Evolutionary conservation across 148 eudicot species (phyloP), one percentile per base, ranked within the genome.

Genomic region (Camellia japonica): DNA sequence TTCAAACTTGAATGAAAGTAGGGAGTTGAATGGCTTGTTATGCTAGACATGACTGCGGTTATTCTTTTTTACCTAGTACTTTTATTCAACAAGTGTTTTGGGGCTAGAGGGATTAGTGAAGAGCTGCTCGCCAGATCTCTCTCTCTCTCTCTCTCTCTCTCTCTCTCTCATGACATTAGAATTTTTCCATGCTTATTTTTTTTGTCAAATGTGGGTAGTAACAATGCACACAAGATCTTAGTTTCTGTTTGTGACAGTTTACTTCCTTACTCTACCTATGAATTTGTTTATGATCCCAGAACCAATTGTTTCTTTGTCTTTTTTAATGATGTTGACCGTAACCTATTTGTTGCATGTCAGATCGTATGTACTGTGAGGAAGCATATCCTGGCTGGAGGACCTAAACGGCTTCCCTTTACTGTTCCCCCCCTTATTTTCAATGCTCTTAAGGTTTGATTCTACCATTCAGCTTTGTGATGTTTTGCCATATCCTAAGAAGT

Each of bases 351-450:
- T 84, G 76, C 65, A 18, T 83, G 84, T 76, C 98, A 96, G 99
- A 90, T 96, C 76, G 90, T 96, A 80, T 81, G 77, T 79, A 88
- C 90, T 58, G 98, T 96, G 83, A 89, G 80, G 87, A 92, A 90
- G 83, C 98, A 96, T 83, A 89, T 96, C 75, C 79, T 91, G 86
- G 82, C 90, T 23, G 99, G 99, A 76, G 99, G 99, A 68, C 85
- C 87, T 66, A 94, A 88, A 89, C 91, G 99, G 81, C 94, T 96
- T 76, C 83, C 88, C 66, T 89, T 82, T 81, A 93, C 99, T 30
- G 91, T 96, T 60, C 98, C 99, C 62, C 93, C 99, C 42, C 93
- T 96, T 80, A 91, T 94, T 44, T 93, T 92, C 78, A 82, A 89
- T 82, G 83, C 99, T 78, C 94, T 96, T 16, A 92, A 94, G 99